phyloP scores from a whole-genome alignment of 352 stramenopile species.

The Thalassiosira exigua region DNA sequence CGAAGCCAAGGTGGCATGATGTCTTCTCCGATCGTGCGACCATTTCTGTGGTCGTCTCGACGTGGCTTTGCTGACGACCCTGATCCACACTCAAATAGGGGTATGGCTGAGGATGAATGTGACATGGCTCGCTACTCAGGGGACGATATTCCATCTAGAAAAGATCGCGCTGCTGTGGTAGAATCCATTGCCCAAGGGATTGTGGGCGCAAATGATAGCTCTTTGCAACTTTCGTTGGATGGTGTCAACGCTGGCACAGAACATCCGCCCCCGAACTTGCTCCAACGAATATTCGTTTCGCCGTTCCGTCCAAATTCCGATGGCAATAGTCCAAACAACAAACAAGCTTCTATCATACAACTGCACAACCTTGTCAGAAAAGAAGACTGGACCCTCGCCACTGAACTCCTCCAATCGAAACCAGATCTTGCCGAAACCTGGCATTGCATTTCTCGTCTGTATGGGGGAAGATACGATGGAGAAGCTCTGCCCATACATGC shows the following conservation, averaged over 20 bases:
- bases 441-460: slow-evolving; percentile 40
- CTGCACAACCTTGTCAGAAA: slow-evolving; percentile 38
- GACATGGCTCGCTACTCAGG: background rate
- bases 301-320: slow-evolving; percentile 5
- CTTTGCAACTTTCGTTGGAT: slow-evolving; percentile 6
- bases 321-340: background rate
- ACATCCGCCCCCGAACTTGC: background rate
- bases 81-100: background rate
- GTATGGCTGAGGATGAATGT: slow-evolving; percentile 8
- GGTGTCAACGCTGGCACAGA: background rate
- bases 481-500: slow-evolving; percentile 43
- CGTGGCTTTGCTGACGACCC: slow-evolving; percentile 29
- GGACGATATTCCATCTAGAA: slow-evolving; percentile 9
- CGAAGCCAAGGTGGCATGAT: slow-evolving; percentile 6
- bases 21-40: slow-evolving; percentile 30
- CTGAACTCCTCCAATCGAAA: slow-evolving; percentile 23
- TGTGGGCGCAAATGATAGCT: slow-evolving; percentile 11
- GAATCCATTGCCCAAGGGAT: slow-evolving; percentile 49
- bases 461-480: slow-evolving; percentile 35
- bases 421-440: slow-evolving; percentile 36
- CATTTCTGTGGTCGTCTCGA: slow-evolving; percentile 23
- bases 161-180: slow-evolving; percentile 24
- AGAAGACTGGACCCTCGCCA: slow-evolving; percentile 55
- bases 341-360: slow-evolving; percentile 10
- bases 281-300: slow-evolving; percentile 9